phyloP scores from a whole-genome alignment of 2,329 filamentous ascomycete species.

The Cladophialophora bantiana region DNA sequence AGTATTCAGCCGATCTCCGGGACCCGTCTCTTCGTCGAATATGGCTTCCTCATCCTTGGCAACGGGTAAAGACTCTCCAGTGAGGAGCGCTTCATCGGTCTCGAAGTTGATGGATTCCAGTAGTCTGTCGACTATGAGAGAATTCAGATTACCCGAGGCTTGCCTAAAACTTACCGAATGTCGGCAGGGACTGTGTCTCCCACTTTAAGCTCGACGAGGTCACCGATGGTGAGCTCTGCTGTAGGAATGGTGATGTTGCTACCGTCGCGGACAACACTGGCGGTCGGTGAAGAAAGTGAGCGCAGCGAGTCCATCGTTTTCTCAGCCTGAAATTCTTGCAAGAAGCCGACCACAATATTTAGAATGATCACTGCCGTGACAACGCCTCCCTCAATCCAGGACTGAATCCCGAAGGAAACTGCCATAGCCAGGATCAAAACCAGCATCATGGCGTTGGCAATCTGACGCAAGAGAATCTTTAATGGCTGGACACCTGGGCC shows the following conservation, averaged over 20 bases:
- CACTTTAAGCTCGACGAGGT: slow-evolving; percentile 60
- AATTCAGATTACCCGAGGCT: not conserved
- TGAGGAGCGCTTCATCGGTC: slow-evolving; percentile 67
- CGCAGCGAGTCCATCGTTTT: slow-evolving; percentile 61
- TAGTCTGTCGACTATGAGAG: slow-evolving; percentile 13
- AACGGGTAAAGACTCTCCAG: slow-evolving; percentile 67
- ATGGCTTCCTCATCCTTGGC: slow-evolving; percentile 58
- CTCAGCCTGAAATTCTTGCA: slow-evolving; percentile 61
- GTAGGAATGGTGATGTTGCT: slow-evolving; percentile 59
- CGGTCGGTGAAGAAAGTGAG: slow-evolving; percentile 58
- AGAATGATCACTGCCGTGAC: slow-evolving; percentile 64
- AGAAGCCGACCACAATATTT: slow-evolving; percentile 65
- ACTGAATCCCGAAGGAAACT: slow-evolving; percentile 64
- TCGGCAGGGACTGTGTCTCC: slow-evolving; percentile 59
- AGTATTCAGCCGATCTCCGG: slow-evolving; percentile 68
- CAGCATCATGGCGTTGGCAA: slow-evolving; percentile 74
- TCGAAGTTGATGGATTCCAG: slow-evolving; percentile 65
- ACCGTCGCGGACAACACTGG: slow-evolving; percentile 59
- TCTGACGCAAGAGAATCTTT: slow-evolving; percentile 71
- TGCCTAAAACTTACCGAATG: slow-evolving; percentile 40
- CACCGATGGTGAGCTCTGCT: slow-evolving; percentile 63
- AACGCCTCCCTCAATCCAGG: slow-evolving; percentile 68
- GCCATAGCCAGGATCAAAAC: slow-evolving; percentile 64
- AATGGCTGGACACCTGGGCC: slow-evolving; percentile 71
- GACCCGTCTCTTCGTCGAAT: slow-evolving; percentile 61